These are phyloP conservation scores for Malbranchea cinnamomea DNA, from an alignment of 2,329 filamentous ascomycete genomes.

Conservation along the genomic window DNA sequence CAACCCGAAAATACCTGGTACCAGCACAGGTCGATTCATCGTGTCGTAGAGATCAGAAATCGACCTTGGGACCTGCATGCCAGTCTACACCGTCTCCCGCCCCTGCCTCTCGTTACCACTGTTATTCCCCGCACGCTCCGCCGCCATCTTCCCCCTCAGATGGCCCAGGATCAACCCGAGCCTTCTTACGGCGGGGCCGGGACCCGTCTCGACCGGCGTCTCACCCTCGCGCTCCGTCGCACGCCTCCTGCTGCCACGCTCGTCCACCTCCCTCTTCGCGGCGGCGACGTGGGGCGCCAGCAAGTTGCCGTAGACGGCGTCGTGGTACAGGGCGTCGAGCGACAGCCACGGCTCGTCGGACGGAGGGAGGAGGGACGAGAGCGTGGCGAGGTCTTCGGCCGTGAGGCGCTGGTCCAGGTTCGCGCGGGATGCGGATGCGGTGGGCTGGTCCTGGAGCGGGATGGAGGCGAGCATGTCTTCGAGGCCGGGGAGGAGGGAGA, in stretches of 20 bases:
- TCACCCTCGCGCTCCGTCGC: slow-evolving; percentile 2
- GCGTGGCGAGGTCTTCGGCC: neutral
- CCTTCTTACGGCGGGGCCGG: slow-evolving; percentile 11
- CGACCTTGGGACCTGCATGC: no score
- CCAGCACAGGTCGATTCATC: no score
- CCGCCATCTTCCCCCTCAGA: slow-evolving; percentile 6
- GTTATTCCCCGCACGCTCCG: neutral
- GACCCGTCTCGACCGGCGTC: no score
- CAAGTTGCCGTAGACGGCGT: slow-evolving; percentile 10
- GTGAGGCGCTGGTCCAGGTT: neutral
- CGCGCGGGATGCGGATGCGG: neutral
- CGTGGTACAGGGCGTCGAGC: slow-evolving; percentile 9
- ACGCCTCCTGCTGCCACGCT: slow-evolving; percentile 3
- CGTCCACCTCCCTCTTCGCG: slow-evolving; percentile 10
- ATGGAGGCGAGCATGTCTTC: slow-evolving; percentile 8
- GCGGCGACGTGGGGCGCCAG: slow-evolving; percentile 9
- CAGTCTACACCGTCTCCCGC: no score
- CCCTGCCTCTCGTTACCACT: no score
- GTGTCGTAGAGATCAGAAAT: no score
- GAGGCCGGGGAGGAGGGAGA: slow-evolving; percentile 10
- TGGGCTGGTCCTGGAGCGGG: neutral
- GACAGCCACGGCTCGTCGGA: slow-evolving; percentile 11
- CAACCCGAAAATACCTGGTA: no score
- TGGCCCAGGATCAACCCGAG: slow-evolving; percentile 10
- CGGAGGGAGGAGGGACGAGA: slow-evolving; percentile 7